phyloP scores from a whole-genome alignment of 345 rosid genomes.

The Citrus hindsii region DNA sequence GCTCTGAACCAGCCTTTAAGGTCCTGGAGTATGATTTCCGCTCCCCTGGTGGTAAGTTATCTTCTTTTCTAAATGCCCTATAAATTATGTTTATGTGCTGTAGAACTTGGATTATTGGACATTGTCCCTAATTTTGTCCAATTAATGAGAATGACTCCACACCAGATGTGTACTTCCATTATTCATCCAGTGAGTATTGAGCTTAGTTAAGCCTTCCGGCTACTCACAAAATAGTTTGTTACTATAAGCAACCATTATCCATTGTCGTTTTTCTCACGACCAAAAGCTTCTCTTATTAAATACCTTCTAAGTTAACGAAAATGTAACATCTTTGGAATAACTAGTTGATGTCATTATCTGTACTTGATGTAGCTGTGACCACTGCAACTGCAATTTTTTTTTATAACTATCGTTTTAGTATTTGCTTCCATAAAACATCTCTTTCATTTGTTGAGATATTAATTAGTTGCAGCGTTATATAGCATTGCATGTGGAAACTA shows the following conservation, averaged over 20 bases:
- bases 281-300: background rate
- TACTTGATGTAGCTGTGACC: background rate
- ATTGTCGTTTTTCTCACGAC: background rate
- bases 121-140: background rate
- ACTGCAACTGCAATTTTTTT: background rate
- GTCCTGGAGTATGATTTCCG: constrained; percentile 92
- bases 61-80: no score
- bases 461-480: background rate
- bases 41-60: constrained; percentile 67
- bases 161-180: background rate
- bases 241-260: background rate
- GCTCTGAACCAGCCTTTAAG: constrained; percentile 80
- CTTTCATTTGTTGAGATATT: background rate
- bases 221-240: background rate
- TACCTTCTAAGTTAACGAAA: background rate
- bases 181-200: background rate
- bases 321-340: background rate
- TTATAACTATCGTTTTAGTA: background rate
- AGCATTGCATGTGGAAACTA: background rate
- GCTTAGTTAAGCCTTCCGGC: background rate
- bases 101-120: background rate
- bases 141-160: background rate
- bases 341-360: background rate
- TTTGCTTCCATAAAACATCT: background rate
- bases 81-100: background rate